Percentiles rank a stretch among this genome's conserved stretches.
These are phyloP conservation scores for Xylariomycetidae sp. DNA, from an alignment of 2,329 filamentous ascomycete species.

Conservation along the genomic window DNA sequence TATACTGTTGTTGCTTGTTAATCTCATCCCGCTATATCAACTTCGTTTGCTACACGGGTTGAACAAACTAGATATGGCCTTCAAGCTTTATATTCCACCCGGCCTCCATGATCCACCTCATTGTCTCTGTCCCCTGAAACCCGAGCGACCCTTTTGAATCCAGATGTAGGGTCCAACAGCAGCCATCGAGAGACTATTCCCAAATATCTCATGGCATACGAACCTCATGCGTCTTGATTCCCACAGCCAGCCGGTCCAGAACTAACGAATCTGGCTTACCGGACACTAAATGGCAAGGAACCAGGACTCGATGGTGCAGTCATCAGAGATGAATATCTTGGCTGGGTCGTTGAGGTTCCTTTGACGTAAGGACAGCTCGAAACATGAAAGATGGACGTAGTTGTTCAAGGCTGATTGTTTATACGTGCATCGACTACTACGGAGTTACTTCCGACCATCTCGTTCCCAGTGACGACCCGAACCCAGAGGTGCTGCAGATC, in stretches of 20 bases:
- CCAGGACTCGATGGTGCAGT: no score
- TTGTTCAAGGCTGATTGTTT: not conserved
- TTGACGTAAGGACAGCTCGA: conserved; percentile 2
- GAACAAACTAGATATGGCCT: no score
- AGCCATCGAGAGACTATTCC: conserved; percentile 12
- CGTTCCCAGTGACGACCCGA: conserved; percentile 28
- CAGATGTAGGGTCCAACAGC: conserved; percentile 13
- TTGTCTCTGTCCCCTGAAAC: conserved; percentile 6
- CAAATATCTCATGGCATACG: conserved; percentile 9
- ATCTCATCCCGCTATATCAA: no score
- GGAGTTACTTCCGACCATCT: conserved; percentile 37
- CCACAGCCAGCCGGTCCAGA: no score
- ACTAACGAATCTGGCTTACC: conserved; percentile 12
- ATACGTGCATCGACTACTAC: conserved; percentile 30
- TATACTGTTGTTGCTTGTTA: no score
- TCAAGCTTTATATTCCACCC: conserved; percentile 12
- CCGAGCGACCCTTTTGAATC: conserved; percentile 10
- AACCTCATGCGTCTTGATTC: no score
- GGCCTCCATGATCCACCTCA: conserved; percentile 10
- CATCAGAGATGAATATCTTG: no score
- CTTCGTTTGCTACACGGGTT: no score
- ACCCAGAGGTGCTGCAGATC: conserved; percentile 37
- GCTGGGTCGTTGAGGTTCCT: conserved; percentile 1
- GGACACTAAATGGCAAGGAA: conserved; percentile 8
- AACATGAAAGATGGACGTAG: not conserved